These are phyloP conservation scores for Alternaria sp. DNA, from an alignment of 2,329 filamentous ascomycete species.

Conservation along the genomic window DNA sequence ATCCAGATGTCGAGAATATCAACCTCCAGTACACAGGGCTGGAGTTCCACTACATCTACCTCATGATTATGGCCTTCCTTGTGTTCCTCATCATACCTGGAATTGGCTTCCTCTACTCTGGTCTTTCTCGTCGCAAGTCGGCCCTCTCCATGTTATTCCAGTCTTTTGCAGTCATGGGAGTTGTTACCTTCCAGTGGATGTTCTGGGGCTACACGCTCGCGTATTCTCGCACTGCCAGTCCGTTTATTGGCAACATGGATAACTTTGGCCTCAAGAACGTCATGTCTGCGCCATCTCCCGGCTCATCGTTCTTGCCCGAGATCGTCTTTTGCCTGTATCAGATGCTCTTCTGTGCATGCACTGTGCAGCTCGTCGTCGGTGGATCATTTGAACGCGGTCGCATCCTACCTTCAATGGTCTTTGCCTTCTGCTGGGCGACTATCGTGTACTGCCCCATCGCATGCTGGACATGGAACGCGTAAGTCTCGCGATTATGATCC, in stretches of 20 bases:
- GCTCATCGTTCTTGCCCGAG: constrained; percentile 64
- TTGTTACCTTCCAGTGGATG: constrained; percentile 66
- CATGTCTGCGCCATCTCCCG: constrained; percentile 65
- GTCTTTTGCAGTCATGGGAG: constrained; percentile 63
- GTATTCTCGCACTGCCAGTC: constrained; percentile 64
- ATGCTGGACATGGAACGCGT: constrained; percentile 71
- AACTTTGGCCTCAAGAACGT: constrained; percentile 69
- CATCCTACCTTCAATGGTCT: constrained; percentile 69
- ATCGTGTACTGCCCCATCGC: constrained; percentile 69
- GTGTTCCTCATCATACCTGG: constrained; percentile 72
- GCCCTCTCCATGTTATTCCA: constrained; percentile 68
- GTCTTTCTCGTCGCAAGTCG: constrained; percentile 67
- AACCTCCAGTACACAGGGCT: constrained; percentile 65
- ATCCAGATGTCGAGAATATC: constrained; percentile 60
- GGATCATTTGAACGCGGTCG: constrained; percentile 69
- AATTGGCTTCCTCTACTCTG: constrained; percentile 69
- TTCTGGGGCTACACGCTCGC: constrained; percentile 71
- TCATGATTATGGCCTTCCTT: constrained; percentile 64
- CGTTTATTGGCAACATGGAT: constrained; percentile 68
- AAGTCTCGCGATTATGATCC: constrained; percentile 20
- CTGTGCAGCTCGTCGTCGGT: constrained; percentile 70
- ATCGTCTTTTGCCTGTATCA: constrained; percentile 72
- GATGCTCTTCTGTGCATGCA: constrained; percentile 66
- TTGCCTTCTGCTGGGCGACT: constrained; percentile 68
- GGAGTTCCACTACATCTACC: constrained; percentile 68